Conservation (phyloP, 495 filamentous ascomycete genomes). For the Daldinia caldariorum region DNA sequence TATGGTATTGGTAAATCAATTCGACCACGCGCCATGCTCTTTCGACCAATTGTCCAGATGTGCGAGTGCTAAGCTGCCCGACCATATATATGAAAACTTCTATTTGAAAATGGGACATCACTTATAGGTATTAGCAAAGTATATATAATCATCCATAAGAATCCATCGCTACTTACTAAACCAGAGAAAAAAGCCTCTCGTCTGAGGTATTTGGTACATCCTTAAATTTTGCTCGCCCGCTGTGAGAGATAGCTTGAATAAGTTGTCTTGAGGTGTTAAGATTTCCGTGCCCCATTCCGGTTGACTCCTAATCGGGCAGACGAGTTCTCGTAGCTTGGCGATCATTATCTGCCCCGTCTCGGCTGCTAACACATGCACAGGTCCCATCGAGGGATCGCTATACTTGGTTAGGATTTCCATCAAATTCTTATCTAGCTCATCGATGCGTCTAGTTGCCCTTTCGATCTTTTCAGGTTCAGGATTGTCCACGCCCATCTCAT, state of each 20-base stretch:
- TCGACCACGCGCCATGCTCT: slow-evolving; percentile 61
- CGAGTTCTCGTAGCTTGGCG: slow-evolving; percentile 56
- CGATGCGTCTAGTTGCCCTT: slow-evolving; percentile 61
- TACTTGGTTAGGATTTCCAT: slow-evolving; percentile 61
- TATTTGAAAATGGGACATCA: slow-evolving; percentile 59
- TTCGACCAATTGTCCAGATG: slow-evolving; percentile 60
- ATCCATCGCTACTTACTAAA: slow-evolving; percentile 51
- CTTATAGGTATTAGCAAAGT: slow-evolving; percentile 38
- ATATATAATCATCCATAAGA: background rate
- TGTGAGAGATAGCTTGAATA: slow-evolving; percentile 58
- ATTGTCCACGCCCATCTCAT: slow-evolving; percentile 45
- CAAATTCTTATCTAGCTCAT: slow-evolving; percentile 56
- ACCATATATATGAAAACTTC: slow-evolving; percentile 64
- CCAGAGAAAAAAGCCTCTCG: slow-evolving; percentile 60
- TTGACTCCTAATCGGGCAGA: slow-evolving; percentile 55
- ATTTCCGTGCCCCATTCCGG: slow-evolving; percentile 55
- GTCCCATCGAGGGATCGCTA: slow-evolving; percentile 68
- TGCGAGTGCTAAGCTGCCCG: slow-evolving; percentile 61
- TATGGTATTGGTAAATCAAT: slow-evolving; percentile 54
- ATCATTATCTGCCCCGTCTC: slow-evolving; percentile 58
- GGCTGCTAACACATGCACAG: slow-evolving; percentile 66
- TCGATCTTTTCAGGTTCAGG: slow-evolving; percentile 51
- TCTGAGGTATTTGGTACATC: slow-evolving; percentile 51
- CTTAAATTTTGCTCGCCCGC: slow-evolving; percentile 55
- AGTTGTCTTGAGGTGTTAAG: slow-evolving; percentile 53